These are phyloP conservation scores for Colletotrichum falcatum DNA, from an alignment of 2,329 filamentous ascomycete species.

Conservation along the genomic window DNA sequence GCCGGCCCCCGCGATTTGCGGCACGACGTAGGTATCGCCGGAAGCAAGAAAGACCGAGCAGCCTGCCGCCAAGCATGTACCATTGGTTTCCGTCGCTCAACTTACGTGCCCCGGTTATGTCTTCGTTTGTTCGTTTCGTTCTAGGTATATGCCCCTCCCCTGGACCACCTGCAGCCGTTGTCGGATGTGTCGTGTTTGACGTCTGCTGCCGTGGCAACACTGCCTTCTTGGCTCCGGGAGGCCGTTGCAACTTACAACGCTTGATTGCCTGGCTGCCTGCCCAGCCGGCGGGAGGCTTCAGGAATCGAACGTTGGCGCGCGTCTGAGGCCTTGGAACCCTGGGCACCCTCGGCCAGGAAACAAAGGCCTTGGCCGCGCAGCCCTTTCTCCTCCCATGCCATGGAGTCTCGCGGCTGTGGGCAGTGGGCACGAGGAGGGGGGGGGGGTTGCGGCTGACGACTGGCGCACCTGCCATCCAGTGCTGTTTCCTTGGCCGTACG, in stretches of 20 bases:
- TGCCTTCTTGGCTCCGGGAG: neutral
- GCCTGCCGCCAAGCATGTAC: neutral
- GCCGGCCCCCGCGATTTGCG: conserved; percentile 3
- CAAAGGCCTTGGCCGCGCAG: conserved; percentile 20
- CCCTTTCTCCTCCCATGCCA: neutral
- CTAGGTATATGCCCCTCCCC: neutral
- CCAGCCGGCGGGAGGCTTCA: neutral
- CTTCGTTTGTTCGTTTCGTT: neutral
- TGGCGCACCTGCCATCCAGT: conserved; percentile 12
- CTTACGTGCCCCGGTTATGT: neutral
- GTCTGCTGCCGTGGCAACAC: neutral
- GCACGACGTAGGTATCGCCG: neutral
- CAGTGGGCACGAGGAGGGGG: too few species aligned
- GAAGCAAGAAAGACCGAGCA: neutral
- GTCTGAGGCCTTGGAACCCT: neutral
- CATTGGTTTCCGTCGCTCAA: neutral
- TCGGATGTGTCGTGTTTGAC: too few species aligned
- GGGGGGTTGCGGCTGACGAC: neutral
- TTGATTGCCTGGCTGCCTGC: neutral
- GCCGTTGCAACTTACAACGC: neutral
- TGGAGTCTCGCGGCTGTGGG: conserved; percentile 1
- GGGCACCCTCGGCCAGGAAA: neutral
- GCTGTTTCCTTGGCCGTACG: conserved; percentile 20
- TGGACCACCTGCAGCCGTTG: neutral
- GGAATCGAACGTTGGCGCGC: conserved; percentile 1